Evolutionary conservation across 345 rosid genomes (phyloP), one percentile per base, ranked within the genome.

Genomic region (Hibiscus syriacus): DNA sequence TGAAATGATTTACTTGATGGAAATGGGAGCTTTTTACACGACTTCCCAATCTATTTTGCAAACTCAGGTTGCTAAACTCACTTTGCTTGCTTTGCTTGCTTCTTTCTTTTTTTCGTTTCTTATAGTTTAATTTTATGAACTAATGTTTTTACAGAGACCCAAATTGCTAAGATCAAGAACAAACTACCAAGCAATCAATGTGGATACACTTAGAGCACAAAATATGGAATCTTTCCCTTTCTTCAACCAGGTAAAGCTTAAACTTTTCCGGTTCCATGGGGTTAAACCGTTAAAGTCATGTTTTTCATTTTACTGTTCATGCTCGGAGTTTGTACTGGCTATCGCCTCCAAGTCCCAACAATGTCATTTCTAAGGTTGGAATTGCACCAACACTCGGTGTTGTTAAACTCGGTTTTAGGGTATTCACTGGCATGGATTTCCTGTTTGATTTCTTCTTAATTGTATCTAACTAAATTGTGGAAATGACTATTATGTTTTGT

Each of bases 21-120:
- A 30, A 90, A 93, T 90, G 98, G 97, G 96, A 93, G 82, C 97
- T 93, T 67, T 90, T 60, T 90, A 87, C 68, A 93, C 98, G 14
- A 93, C 98, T 34, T 93, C 97, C 43, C 76, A 75, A 56, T 90
- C 96, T 2, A 90, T 93, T 74, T 72, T 90, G 70, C 96, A 90
- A 66, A 90, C 90, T 14, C 75, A 88, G 89, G 97, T 29, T 29
- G 32, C 32, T 29, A 34, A 50, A 27, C 14, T 49, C 49, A 4
- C 9, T 45, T 16, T 19, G 39, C 20, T 50, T 39, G 1, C 4
- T 23, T 45, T 4, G 1, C 8, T 12, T 1, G 6, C 43, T 9
- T 53, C 43, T 13, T 27, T 27, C 3, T 27, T n/a, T n/a, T n/a
- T 29, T 2, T 29, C 66, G 26, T 39, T 72, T 60, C 32, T 73